Evolutionary conservation across 2,329 filamentous ascomycete species (phyloP), one percentile per base, ranked within the genome.

Genomic region (Hansfordia pulvinata): DNA sequence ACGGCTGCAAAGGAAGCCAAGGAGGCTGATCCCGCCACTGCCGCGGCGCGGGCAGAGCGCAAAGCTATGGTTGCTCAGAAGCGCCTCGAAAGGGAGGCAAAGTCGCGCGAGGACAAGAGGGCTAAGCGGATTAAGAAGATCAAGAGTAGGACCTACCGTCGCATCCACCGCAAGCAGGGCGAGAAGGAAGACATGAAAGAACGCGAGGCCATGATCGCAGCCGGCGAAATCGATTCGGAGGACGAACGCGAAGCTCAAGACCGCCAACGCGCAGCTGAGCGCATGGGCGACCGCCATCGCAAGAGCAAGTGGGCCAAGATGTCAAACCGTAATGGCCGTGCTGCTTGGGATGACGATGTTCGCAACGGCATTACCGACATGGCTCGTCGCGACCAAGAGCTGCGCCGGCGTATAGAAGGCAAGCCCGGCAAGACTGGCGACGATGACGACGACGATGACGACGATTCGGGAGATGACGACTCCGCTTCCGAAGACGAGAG

Each of bases 121-220:
- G 72, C 85, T 6, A 92, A 86, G 55, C 77, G 90, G 14, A 84
- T 98, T 55, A 93, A 94, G 59, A 96, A 96, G 62, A 98, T 98
- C 58, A 98, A 98, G 64, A 92, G 82, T 49, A 98, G 94, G 52
- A 72, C 85, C 1, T 98, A 93, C 49, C 81, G 88, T 29, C 77
- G 86, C 23, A 78, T 96, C 10, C 88, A 96, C 53, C 75, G 88
- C 19, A 93, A 79, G 47, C 81, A 75, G 50, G 42, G 60, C 39
- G 53, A 65, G 37, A 59, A 66, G 29, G 49, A 71, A 33, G 51
- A 74, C 49, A 56, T 61, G 45, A 66, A 64, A 10, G 50, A 57
- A 10, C 54, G 54, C 11, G 63, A 67, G 43, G 64, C 44, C 30
- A 61, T 62, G 52, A 63, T 60, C 11, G 69, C 66, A 26, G 64